Evolutionary conservation across 129 eudicot species (phyloP).

Genomic region (Flaveria ramosissima): DNA sequence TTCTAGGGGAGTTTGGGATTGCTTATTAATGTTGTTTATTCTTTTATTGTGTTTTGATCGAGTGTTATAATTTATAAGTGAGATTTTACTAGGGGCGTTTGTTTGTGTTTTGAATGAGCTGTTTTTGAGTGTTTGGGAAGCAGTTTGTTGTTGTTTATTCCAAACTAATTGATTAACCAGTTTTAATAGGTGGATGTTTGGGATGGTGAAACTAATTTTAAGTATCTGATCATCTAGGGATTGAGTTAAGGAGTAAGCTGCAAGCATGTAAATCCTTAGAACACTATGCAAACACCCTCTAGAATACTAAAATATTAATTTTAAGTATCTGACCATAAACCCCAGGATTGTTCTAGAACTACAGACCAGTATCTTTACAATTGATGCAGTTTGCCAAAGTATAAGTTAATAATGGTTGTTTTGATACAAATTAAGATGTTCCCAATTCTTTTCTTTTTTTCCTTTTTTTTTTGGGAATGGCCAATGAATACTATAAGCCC

Average conservation of each 20-base stretch:
- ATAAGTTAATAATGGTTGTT: slow-evolving; percentile 2
- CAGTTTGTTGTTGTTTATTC: neutral
- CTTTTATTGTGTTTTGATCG: no score
- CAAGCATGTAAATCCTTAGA: neutral
- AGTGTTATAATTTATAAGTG: no score
- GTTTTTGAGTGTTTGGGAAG: neutral
- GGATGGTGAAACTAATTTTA: neutral
- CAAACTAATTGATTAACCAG: neutral
- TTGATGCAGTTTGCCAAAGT: neutral
- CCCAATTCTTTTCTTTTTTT: neutral
- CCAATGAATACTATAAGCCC: no score
- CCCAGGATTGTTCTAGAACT: slow-evolving; percentile 9
- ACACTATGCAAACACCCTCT: neutral
- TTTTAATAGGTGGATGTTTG: neutral
- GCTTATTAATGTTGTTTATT: neutral
- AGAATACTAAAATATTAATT: neutral
- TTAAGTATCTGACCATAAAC: no score
- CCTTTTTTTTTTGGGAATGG: no score
- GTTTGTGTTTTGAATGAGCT: no score
- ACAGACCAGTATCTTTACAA: slow-evolving; percentile 1
- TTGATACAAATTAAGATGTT: neutral
- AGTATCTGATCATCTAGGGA: neutral
- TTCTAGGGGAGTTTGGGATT: no score
- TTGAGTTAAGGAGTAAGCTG: no score
- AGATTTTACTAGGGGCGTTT: no score